Evolutionary conservation across 768 basidiomycete genomes (phyloP).

Genomic region (Suillus subaureus): DNA sequence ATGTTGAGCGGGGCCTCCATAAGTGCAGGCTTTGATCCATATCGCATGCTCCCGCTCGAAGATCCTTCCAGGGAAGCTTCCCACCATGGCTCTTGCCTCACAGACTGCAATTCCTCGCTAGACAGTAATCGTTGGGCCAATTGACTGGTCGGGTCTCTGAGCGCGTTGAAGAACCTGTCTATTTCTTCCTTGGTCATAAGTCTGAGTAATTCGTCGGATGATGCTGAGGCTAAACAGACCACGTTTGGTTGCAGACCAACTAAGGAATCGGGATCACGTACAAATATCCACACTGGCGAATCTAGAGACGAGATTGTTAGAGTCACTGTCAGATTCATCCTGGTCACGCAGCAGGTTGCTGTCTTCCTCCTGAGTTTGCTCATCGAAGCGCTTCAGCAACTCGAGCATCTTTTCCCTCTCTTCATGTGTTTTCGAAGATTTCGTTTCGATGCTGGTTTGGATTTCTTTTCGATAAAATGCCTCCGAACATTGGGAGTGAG

Average conservation of each 20-base stretch:
- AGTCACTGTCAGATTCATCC: slow-evolving; percentile 42
- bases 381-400: slow-evolving; percentile 72
- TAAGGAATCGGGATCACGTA: slow-evolving; percentile 30
- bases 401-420: slow-evolving; percentile 71
- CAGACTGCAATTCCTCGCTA: slow-evolving; percentile 54
- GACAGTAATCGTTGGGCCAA: slow-evolving; percentile 61
- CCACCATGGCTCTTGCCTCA: slow-evolving; percentile 77
- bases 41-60: slow-evolving; percentile 18
- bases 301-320: slow-evolving; percentile 48
- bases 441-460: slow-evolving; percentile 58
- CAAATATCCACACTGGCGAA: slow-evolving; percentile 65
- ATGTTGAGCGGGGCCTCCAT: slow-evolving; percentile 51
- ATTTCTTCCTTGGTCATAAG: slow-evolving; percentile 63
- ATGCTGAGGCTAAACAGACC: slow-evolving; percentile 47
- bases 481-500: slow-evolving; percentile 78
- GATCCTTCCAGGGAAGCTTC: slow-evolving; percentile 32
- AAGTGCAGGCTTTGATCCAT: slow-evolving; percentile 44
- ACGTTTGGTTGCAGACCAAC: neutral
- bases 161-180: slow-evolving; percentile 55
- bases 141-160: slow-evolving; percentile 64
- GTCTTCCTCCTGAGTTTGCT: slow-evolving; percentile 49
- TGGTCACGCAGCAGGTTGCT: slow-evolving; percentile 31
- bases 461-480: slow-evolving; percentile 79
- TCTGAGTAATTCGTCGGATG: slow-evolving; percentile 61
- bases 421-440: slow-evolving; percentile 53